These are phyloP conservation scores for Aureoboletus auriporus DNA, from an alignment of 768 basidiomycete genomes.

Conservation along the genomic window DNA sequence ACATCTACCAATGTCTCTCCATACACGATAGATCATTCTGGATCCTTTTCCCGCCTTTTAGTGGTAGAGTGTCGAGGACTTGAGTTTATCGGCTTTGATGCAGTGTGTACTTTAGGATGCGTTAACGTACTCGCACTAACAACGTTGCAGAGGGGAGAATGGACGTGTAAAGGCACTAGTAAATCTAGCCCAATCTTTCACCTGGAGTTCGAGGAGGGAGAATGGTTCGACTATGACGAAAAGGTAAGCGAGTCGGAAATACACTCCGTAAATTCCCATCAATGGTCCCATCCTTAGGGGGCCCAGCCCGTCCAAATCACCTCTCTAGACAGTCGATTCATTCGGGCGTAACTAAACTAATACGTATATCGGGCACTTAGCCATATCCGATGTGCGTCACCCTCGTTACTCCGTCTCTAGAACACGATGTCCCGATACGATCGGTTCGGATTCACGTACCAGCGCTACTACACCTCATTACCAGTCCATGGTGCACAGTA, in stretches of 20 bases:
- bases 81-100: slow-evolving; percentile 78
- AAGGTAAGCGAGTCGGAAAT: slow-evolving; percentile 47
- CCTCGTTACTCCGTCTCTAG: background rate
- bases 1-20: slow-evolving; percentile 34
- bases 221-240: slow-evolving; percentile 90
- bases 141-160: slow-evolving; percentile 54
- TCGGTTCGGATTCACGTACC: slow-evolving; percentile 25
- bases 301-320: slow-evolving; percentile 68
- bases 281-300: slow-evolving; percentile 35
- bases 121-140: background rate
- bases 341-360: slow-evolving; percentile 42
- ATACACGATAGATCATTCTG: slow-evolving; percentile 59
- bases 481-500: slow-evolving; percentile 22
- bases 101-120: slow-evolving; percentile 41
- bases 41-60: slow-evolving; percentile 59
- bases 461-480: slow-evolving; percentile 30
- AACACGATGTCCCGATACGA: background rate
- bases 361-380: too few species aligned
- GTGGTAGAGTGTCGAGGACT: slow-evolving; percentile 83
- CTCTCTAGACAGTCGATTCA: slow-evolving; percentile 61
- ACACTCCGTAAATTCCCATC: background rate
- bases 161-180: slow-evolving; percentile 68
- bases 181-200: slow-evolving; percentile 55
- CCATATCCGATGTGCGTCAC: too few species aligned
- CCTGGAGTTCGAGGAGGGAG: slow-evolving; percentile 48